phyloP scores from a whole-genome alignment of 257 asterid species.

The Lantana camara region DNA sequence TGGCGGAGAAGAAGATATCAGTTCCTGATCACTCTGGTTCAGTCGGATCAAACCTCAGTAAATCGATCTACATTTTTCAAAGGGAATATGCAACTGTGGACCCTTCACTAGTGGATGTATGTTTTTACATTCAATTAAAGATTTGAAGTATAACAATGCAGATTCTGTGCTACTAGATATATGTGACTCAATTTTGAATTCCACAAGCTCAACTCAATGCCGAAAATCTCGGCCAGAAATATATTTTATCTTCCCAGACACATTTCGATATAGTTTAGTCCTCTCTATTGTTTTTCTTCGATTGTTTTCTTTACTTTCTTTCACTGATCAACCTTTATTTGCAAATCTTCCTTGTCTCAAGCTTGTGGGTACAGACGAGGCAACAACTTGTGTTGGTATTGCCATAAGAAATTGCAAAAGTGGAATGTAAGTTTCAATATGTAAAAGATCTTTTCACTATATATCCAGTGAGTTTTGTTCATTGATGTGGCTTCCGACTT shows the following conservation, averaged over 20 bases:
- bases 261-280: background rate
- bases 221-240: too few species aligned
- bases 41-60: conserved; percentile 35
- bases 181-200: background rate
- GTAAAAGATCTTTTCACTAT: conserved; percentile 2
- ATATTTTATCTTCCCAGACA: conserved; percentile 7
- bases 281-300: background rate
- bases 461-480: conserved; percentile 2
- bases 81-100: conserved; percentile 92
- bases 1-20: conserved; percentile 60
- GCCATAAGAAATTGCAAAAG: conserved; percentile 64
- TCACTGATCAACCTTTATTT: conserved; percentile 24
- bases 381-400: conserved; percentile 92
- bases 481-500: conserved; percentile 20
- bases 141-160: background rate
- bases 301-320: conserved; percentile 2
- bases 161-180: too few species aligned
- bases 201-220: too few species aligned
- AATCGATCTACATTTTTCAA: conserved; percentile 79
- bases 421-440: conserved; percentile 67
- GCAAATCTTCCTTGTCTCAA: conserved; percentile 35
- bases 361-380: conserved; percentile 94
- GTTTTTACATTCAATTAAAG: conserved; percentile 28
- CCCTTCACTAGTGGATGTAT: conserved; percentile 76
- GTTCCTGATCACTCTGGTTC: conserved; percentile 39